Conservation (phyloP, 2,329 filamentous ascomycete genomes). For the Alternaria sp. region DNA sequence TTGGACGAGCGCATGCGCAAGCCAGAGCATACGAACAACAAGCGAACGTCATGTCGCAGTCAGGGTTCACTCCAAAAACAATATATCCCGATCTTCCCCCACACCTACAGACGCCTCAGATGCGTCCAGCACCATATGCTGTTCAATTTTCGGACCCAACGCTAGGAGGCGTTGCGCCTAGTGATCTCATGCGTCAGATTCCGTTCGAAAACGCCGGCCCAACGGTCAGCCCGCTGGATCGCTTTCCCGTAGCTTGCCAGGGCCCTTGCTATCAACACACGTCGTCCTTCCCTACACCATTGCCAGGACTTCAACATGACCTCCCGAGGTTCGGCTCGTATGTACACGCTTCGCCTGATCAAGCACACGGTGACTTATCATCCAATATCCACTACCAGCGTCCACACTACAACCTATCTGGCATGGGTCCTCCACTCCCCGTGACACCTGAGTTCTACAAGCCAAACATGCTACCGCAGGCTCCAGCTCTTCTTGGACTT, state of each 20-base stretch:
- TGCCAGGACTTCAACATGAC: no score
- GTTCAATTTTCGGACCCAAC: background rate
- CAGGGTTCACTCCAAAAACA: background rate
- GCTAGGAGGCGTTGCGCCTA: background rate
- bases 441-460: background rate
- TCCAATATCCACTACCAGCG: conserved; percentile 6
- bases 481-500: background rate
- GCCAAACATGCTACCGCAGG: background rate
- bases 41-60: background rate
- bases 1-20: background rate
- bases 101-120: conserved; percentile 1
- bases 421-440: background rate
- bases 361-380: background rate
- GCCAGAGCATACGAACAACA: background rate
- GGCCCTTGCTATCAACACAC: background rate
- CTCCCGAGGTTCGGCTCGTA: background rate
- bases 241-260: background rate
- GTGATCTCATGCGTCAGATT: background rate
- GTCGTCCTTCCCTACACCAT: background rate
- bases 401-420: background rate
- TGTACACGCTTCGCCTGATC: background rate
- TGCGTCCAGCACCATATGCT: conserved; percentile 4
- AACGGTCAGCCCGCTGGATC: background rate
- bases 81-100: background rate
- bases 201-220: background rate